Evolutionary conservation across 768 basidiomycete genomes (phyloP).

Genomic region (Leccinum variicolor): DNA sequence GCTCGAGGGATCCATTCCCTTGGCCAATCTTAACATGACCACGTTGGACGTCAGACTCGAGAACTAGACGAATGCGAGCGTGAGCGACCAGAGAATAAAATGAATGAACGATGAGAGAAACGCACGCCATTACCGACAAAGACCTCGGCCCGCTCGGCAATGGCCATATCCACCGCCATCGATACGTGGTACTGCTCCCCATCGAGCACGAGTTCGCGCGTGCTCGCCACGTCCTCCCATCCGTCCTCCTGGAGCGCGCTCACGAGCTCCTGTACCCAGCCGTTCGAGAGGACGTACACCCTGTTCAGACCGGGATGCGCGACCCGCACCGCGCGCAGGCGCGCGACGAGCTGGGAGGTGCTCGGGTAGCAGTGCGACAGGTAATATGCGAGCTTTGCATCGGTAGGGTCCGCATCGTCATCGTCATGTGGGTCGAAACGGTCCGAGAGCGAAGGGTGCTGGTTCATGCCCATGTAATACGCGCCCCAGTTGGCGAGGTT

Average conservation of each 20-base stretch:
- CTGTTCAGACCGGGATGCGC: constrained; percentile 29
- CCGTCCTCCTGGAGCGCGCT: constrained; percentile 41
- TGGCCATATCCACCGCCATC: constrained; percentile 59
- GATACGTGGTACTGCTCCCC: constrained; percentile 44
- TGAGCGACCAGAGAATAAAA: background rate
- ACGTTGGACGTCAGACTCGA: constrained; percentile 52
- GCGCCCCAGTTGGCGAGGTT: constrained; percentile 45
- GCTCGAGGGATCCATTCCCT: constrained; percentile 36
- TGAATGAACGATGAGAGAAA: background rate
- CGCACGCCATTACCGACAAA: constrained; percentile 62
- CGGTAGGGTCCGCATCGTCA: background rate
- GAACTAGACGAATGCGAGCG: constrained; percentile 26
- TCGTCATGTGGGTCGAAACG: constrained; percentile 34
- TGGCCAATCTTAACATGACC: constrained; percentile 44
- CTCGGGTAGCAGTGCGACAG: constrained; percentile 15
- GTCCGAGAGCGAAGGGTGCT: constrained; percentile 38
- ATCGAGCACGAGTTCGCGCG: constrained; percentile 40
- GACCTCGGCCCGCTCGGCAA: constrained; percentile 54
- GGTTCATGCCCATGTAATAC: constrained; percentile 50
- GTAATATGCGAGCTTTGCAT: constrained; percentile 6
- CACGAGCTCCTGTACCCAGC: constrained; percentile 41
- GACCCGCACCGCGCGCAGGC: constrained; percentile 34
- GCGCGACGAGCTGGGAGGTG: constrained; percentile 38
- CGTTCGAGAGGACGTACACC: constrained; percentile 54
- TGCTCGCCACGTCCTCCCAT: constrained; percentile 47